Percentiles rank a stretch among this genome's conserved stretches.
Conservation (phyloP, 192 early-diverging fungal species). For the Coemansia javaensis region DNA sequence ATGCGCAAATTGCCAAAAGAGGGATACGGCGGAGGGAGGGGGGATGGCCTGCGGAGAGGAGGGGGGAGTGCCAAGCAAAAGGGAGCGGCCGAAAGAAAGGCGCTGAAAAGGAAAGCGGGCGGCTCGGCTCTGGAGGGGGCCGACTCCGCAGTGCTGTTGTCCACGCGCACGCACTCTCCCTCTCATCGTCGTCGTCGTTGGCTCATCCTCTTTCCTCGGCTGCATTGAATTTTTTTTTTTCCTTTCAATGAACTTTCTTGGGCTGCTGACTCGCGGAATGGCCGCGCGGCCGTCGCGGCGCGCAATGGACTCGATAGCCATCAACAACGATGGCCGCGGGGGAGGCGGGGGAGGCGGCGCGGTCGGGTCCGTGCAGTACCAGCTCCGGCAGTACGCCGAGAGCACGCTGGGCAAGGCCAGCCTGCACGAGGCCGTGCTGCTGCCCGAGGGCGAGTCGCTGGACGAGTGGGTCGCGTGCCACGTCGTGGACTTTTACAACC, state of each 20-base stretch:
- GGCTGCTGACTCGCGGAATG: slow-evolving; percentile 48
- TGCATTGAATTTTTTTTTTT: background rate
- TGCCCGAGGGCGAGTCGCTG: slow-evolving; percentile 83
- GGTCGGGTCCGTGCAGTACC: slow-evolving; percentile 46
- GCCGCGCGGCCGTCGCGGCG: slow-evolving; percentile 40
- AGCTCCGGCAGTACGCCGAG: slow-evolving; percentile 56
- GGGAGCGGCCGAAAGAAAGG: too few species aligned
- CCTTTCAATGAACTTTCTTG: slow-evolving; percentile 43
- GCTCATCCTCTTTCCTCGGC: too few species aligned
- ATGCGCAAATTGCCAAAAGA: too few species aligned
- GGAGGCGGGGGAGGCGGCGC: slow-evolving; percentile 11
- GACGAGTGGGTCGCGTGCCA: slow-evolving; percentile 95
- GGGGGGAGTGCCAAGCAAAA: too few species aligned
- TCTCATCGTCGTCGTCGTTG: too few species aligned
- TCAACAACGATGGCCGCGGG: slow-evolving; percentile 20
- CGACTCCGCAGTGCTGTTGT: too few species aligned
- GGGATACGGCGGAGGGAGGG: too few species aligned
- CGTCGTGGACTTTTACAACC: slow-evolving; percentile 94
- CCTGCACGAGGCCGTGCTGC: slow-evolving; percentile 66
- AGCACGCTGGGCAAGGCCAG: slow-evolving; percentile 77
- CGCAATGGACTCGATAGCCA: slow-evolving; percentile 47
- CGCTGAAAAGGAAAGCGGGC: too few species aligned
- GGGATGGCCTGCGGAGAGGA: too few species aligned
- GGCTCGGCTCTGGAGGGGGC: too few species aligned
- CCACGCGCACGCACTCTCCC: too few species aligned